Percentiles rank a stretch among this genome's conserved stretches.
phyloP scores from a whole-genome alignment of 202 grass and related monocot species.

The Panicum virgatum region DNA sequence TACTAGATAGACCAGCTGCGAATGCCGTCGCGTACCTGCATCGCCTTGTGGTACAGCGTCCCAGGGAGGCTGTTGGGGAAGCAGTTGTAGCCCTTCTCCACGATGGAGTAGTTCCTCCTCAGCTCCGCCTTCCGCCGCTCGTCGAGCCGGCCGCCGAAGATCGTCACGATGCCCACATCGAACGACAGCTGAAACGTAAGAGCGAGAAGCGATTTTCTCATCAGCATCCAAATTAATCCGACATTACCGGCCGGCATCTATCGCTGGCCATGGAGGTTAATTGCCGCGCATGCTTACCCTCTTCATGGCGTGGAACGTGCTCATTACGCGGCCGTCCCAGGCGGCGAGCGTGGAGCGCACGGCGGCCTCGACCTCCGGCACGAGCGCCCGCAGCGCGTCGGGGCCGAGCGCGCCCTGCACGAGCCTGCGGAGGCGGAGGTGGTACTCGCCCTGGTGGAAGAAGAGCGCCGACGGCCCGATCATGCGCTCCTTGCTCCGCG shows the following conservation, averaged over 20 bases:
- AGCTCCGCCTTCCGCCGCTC: constrained; percentile 42
- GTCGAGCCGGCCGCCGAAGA: constrained; percentile 57
- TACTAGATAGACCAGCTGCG: background rate
- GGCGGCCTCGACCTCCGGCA: constrained; percentile 47
- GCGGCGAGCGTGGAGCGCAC: constrained; percentile 36
- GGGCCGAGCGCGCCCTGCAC: constrained; percentile 48
- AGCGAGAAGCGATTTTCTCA: background rate
- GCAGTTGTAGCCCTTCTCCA: constrained; percentile 81
- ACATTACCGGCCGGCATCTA: background rate
- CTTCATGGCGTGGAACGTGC: constrained; percentile 59
- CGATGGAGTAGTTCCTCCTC: constrained; percentile 53
- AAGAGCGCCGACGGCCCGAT: constrained; percentile 68
- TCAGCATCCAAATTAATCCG: background rate
- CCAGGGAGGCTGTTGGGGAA: constrained; percentile 62
- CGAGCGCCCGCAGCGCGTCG: constrained; percentile 45
- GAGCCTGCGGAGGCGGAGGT: constrained; percentile 57
- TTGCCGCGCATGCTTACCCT: constrained; percentile 39
- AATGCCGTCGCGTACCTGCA: constrained; percentile 41
- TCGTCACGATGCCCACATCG: constrained; percentile 52
- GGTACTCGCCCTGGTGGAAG: constrained; percentile 73
- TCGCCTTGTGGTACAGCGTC: constrained; percentile 59
- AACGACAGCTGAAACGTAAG: constrained; percentile 52
- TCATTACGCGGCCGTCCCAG: constrained; percentile 27
- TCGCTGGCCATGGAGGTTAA: background rate
- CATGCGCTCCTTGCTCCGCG: constrained; percentile 72